Conservation (phyloP, 805 yeast genomes). For the Candida maesae region DNA sequence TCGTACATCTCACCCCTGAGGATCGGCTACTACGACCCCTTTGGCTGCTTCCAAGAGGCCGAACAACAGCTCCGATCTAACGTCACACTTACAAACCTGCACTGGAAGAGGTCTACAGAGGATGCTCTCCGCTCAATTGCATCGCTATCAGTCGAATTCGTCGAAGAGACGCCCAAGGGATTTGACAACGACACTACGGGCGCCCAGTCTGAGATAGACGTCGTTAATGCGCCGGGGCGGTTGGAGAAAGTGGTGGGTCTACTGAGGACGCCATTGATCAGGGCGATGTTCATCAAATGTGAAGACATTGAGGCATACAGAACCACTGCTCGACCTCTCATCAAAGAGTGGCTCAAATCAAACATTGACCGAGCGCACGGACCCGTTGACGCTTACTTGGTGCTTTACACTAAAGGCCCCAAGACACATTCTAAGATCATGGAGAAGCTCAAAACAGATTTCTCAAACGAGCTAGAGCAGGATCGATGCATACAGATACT, state of each 20-base stretch:
- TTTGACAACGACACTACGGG: constrained; percentile 18
- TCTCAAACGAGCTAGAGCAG: constrained; percentile 26
- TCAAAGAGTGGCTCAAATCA: constrained; percentile 71
- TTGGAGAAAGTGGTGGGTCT: constrained; percentile 6
- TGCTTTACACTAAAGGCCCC: constrained; percentile 42
- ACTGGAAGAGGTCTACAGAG: constrained; percentile 54
- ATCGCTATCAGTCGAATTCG: constrained; percentile 46
- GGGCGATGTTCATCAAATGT: constrained; percentile 65
- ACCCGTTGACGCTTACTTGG: constrained; percentile 59
- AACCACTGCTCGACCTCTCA: constrained; percentile 73
- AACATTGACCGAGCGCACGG: constrained; percentile 35
- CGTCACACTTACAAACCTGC: constrained; percentile 60
- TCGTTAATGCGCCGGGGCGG: not conserved
- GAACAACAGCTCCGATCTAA: constrained; percentile 39
- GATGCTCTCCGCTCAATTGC: constrained; percentile 64
- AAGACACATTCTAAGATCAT: constrained; percentile 44
- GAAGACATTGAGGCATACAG: constrained; percentile 72
- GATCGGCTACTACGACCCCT: constrained; percentile 77
- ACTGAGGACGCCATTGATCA: constrained; percentile 46
- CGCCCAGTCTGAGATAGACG: not conserved
- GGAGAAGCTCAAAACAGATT: constrained; percentile 55
- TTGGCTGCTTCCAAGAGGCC: constrained; percentile 48
- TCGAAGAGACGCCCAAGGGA: constrained; percentile 52
- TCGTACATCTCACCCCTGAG: constrained; percentile 1
- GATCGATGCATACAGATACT: constrained; percentile 36